Evolutionary conservation across 306 rosid genomes (phyloP), one percentile per base, ranked within the genome.

Genomic region (Lathyrus sativus): DNA sequence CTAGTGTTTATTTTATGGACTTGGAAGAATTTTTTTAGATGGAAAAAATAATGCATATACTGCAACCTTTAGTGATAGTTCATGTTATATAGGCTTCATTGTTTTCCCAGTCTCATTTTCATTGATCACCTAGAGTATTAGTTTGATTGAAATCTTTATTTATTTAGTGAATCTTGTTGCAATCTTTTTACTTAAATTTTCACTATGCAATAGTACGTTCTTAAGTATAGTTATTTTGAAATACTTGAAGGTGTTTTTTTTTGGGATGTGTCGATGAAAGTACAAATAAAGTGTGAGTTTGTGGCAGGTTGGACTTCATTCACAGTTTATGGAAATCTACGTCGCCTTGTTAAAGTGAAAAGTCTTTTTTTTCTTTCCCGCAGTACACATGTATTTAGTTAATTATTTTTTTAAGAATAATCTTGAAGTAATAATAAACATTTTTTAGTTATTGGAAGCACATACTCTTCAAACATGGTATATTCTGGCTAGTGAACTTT

Each of bases 261-360:
- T 49, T 72, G 54, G 68, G 68, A n/a, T 39, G 5, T 31, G 49
- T 49, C n/a, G 2, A 6, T 57, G 17, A 28, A 68, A 76, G 58
- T 66, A 24, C 44, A 38, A 53, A 62, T 67, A 44, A 51, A 44
- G 3, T 42, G 69, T 78, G 24, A 53, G 96, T 92, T 55, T 92
- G 98, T 67, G n/a, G n/a, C n/a, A n/a, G n/a, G n/a, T n/a, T n/a
- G n/a, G n/a, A n/a, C n/a, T n/a, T n/a, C n/a, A n/a, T n/a, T n/a
- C n/a, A n/a, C n/a, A 53, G 96, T 92, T 55, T 92, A 96, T 67
- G 98, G 98, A 55, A 92, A 89, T 85, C 81, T 88, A 42, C 92
- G 98, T 17, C 96, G 98, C 75, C 83, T 89, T 2, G 91, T 92
- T 61, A 88, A 90, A 86, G 96, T 92, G 79, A 86, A 89, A 78